Evolutionary conservation across 805 yeast species (phyloP).

Genomic region (Wickerhamiella cacticola): DNA sequence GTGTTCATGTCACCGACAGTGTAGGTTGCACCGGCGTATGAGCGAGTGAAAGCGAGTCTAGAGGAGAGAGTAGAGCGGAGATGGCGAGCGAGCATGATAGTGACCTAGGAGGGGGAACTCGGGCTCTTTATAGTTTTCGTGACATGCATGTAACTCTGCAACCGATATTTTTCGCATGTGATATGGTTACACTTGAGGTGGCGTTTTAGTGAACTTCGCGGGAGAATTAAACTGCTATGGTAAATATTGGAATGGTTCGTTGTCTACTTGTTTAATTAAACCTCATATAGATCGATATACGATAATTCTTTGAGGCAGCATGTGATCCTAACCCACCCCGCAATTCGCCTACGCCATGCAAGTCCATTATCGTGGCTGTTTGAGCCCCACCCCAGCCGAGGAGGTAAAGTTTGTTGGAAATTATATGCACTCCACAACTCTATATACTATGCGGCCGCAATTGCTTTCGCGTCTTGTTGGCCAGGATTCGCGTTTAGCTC

Average conservation of each 20-base stretch:
- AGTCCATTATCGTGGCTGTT: slow-evolving; percentile 1
- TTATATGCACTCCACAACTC: no score
- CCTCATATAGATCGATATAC: no score
- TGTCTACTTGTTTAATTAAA: no score
- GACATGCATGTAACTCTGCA: not conserved
- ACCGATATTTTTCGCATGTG: not conserved
- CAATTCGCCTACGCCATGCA: not conserved
- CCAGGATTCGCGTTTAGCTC: no score
- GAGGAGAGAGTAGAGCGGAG: not conserved
- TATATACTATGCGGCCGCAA: no score
- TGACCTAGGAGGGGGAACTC: not conserved
- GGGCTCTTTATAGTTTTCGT: not conserved
- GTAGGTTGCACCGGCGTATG: not conserved
- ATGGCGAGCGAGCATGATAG: not conserved
- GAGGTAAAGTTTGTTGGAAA: no score
- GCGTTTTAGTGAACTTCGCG: not conserved
- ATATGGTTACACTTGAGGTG: not conserved
- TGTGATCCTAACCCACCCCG: slow-evolving; percentile 2
- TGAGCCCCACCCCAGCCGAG: not conserved
- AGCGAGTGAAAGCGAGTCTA: not conserved
- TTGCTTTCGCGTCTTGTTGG: no score
- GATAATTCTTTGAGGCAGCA: no score
- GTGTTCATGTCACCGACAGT: slow-evolving; percentile 1
- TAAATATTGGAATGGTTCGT: no score
- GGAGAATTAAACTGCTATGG: no score